Conservation (phyloP, 345 rosid species). For the Clausena lansium region DNA sequence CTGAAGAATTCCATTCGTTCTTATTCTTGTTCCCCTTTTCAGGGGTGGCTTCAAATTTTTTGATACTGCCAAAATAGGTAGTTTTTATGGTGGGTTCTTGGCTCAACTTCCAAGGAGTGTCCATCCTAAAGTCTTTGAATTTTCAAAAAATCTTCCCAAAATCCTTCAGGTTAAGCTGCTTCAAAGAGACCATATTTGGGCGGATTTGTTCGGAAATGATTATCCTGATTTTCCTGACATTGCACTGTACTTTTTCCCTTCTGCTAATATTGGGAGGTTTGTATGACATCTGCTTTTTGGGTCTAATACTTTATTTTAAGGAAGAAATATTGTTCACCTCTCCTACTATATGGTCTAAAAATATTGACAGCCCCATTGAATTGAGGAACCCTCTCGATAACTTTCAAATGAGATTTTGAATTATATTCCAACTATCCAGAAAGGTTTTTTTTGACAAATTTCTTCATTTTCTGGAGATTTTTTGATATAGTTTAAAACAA, state of each 20-base stretch:
- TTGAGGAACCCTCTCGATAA: neutral
- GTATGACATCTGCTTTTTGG: constrained; percentile 5
- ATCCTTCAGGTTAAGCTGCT: constrained; percentile 48
- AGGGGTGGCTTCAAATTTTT: constrained; percentile 56
- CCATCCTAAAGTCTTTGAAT: constrained; percentile 38
- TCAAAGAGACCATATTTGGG: constrained; percentile 28
- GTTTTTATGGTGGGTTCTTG: constrained; percentile 44
- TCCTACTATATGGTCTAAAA: neutral
- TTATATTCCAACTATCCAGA: neutral
- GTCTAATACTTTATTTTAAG: constrained; percentile 12
- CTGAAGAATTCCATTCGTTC: constrained; percentile 8
- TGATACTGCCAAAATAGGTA: constrained; percentile 22
- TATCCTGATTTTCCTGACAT: constrained; percentile 42
- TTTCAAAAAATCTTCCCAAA: constrained; percentile 40
- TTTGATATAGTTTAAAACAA: neutral
- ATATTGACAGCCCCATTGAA: neutral
- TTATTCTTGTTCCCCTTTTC: constrained; percentile 22
- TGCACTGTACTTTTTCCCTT: constrained; percentile 55
- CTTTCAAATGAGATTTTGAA: neutral
- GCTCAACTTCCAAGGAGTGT: constrained; percentile 48
- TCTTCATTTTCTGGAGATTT: neutral
- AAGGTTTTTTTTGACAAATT: neutral
- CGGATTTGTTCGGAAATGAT: constrained; percentile 26
- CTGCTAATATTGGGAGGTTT: constrained; percentile 45
- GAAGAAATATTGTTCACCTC: neutral